These are phyloP conservation scores for Effrenium voratum DNA, from an alignment of 73 alveolate genomes.

Conservation along the genomic window DNA sequence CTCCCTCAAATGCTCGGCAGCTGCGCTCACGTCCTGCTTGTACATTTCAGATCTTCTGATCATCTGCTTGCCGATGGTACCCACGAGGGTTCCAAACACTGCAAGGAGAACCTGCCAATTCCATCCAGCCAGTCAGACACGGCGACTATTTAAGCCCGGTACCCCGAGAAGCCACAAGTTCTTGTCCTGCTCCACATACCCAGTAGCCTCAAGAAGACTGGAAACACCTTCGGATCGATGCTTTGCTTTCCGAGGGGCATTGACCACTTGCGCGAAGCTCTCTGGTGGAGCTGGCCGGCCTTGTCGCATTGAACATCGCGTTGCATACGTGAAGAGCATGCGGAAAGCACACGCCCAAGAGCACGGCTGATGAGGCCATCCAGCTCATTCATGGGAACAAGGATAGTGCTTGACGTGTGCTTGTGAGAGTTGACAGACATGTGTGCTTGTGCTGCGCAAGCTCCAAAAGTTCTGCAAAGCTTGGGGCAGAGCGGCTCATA, in stretches of 20 bases:
- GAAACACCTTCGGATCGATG: neutral
- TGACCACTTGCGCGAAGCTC: slow-evolving; percentile 35
- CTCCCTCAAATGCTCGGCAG: neutral
- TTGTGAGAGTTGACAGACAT: too few species aligned
- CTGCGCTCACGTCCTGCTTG: slow-evolving; percentile 25
- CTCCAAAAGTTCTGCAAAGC: too few species aligned
- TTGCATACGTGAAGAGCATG: too few species aligned
- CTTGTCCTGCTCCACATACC: too few species aligned
- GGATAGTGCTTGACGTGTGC: too few species aligned
- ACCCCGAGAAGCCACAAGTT: slow-evolving; percentile 55
- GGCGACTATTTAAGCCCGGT: neutral
- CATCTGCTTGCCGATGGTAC: slow-evolving; percentile 81
- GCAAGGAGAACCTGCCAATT: slow-evolving; percentile 19
- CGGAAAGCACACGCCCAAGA: too few species aligned
- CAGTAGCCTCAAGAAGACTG: too few species aligned
- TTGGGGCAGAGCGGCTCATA: too few species aligned
- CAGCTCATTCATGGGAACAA: too few species aligned
- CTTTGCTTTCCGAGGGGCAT: neutral
- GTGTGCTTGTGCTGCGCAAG: too few species aligned
- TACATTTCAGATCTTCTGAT: slow-evolving; percentile 47
- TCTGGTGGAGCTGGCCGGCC: neutral
- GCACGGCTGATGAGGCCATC: too few species aligned
- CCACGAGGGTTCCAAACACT: slow-evolving; percentile 62
- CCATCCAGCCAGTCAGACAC: neutral
- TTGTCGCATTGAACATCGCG: too few species aligned